A percentile compares a stretch with the other conserved stretches of the same genome.
phyloP scores from a whole-genome alignment of 441 rosid species.

The Hypseocharis bilobata region DNA sequence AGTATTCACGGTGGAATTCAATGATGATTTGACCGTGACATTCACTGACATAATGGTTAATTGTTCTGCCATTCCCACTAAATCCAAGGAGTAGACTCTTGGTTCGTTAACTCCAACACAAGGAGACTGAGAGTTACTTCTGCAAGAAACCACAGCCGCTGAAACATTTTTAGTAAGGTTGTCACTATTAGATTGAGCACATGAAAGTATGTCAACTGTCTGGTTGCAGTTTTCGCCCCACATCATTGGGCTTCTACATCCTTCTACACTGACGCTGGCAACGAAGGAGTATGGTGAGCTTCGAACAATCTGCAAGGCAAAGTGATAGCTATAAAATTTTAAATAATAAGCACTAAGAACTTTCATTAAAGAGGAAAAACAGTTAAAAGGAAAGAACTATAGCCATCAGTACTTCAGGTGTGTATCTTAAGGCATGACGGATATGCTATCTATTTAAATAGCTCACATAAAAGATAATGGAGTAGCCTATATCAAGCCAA shows the following conservation, averaged over 20 bases:
- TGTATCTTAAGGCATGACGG: background rate
- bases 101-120: slow-evolving; percentile 49
- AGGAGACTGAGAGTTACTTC: slow-evolving; percentile 34
- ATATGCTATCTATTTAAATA: background rate
- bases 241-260: slow-evolving; percentile 60
- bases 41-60: slow-evolving; percentile 40
- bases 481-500: background rate
- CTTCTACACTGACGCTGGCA: slow-evolving; percentile 75
- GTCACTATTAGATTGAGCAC: slow-evolving; percentile 41
- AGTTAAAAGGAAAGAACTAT: background rate
- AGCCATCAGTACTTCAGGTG: background rate
- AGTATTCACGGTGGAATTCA: slow-evolving; percentile 23
- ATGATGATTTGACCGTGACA: slow-evolving; percentile 26
- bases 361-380: background rate
- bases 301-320: slow-evolving; percentile 57
- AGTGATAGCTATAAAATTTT: slow-evolving; percentile 18
- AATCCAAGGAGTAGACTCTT: slow-evolving; percentile 57
- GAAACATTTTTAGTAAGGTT: slow-evolving; percentile 24
- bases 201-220: slow-evolving; percentile 56
- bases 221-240: slow-evolving; percentile 88
- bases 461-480: background rate
- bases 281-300: slow-evolving; percentile 61
- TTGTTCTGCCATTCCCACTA: slow-evolving; percentile 50
- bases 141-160: slow-evolving; percentile 39
- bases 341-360: slow-evolving; percentile 4